phyloP scores from a whole-genome alignment of 352 stramenopile genomes.

The Phytopythium helicoides region DNA sequence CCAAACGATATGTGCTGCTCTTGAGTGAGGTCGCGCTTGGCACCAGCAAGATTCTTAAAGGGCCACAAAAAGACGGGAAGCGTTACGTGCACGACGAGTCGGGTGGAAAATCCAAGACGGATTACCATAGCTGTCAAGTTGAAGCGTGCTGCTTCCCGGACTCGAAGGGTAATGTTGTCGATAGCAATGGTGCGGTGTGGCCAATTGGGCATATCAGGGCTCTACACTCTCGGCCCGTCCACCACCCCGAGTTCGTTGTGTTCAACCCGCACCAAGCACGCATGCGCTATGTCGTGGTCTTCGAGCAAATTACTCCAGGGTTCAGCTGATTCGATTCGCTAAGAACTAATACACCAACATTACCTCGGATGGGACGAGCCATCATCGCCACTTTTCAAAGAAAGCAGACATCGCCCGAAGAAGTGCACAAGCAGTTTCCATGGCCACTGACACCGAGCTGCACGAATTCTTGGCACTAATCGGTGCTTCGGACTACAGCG shows the following conservation, averaged over 20 bases:
- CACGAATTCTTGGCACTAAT: too few species aligned
- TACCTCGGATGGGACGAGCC: too few species aligned
- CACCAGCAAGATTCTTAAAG: constrained; percentile 23
- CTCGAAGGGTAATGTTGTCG: constrained; percentile 26
- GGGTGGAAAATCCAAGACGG: neutral
- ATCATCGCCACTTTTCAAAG: too few species aligned
- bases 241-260: constrained; percentile 63
- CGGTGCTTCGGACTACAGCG: too few species aligned
- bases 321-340: too few species aligned
- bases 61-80: constrained; percentile 15
- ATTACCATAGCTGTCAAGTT: constrained; percentile 43
- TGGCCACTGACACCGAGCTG: too few species aligned
- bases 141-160: constrained; percentile 34
- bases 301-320: too few species aligned
- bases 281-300: constrained; percentile 43
- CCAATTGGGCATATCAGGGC: constrained; percentile 29
- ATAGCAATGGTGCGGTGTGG: constrained; percentile 35
- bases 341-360: too few species aligned
- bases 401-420: too few species aligned
- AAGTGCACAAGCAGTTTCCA: too few species aligned
- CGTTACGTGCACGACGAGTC: constrained; percentile 11
- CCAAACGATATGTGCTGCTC: constrained; percentile 26
- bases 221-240: constrained; percentile 22
- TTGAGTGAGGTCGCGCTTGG: constrained; percentile 50
- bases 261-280: constrained; percentile 58